Base-by-base conservation (phyloP, 2,329 filamentous ascomycete genomes). In the Colletotrichum liaoningense region DNA sequence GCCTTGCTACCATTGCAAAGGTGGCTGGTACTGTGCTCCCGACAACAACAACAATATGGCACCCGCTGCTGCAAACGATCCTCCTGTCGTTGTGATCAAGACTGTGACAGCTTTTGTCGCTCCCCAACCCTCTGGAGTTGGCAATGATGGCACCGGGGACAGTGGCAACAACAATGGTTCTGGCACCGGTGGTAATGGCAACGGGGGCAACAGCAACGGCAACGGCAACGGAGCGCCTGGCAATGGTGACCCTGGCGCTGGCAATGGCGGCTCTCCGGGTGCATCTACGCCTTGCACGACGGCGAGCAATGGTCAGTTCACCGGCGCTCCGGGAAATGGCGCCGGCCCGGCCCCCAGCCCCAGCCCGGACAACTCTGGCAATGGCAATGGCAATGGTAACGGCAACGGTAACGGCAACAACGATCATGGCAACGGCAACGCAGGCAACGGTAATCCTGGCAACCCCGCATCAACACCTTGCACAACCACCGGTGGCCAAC, bases 1-100 rank as follows among this genome's bases (percentile, higher is more conserved):
- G 80, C 79, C 79, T 26, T 82, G 80, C 28, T 78, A 78, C 49
- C 79, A 81, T 54, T 81, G 80, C 60, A 64, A 72, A 38, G 76
- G 77, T 4, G 80, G 80, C 14, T 80, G 75, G 69, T 82, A 79
- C 56, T 81, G 79, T 52, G 75, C 74, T 52, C 64, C 76, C 16
- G 63, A 62, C 19, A 57, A 63, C 7, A 65, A 30, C 4, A 67
- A 68, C 6, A 28, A 28, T 1, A 28, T 26, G 19, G n/a, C 33
- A 22, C 38, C 62, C 1, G 64, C 71, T 56, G 57, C 35, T 9
- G 42, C 63, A 7, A 33, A 71, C 12, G 55, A 52, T 1, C 46
- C 63, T 24, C 12, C 73, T 1, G 59, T 46, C 6, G 55, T 69
- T 2, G 60, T 70, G 9, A 26, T 70, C 56, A 70, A 55, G 2